Conservation (phyloP, 148 eudicot species). For the Vaccinium macrocarpon region DNA sequence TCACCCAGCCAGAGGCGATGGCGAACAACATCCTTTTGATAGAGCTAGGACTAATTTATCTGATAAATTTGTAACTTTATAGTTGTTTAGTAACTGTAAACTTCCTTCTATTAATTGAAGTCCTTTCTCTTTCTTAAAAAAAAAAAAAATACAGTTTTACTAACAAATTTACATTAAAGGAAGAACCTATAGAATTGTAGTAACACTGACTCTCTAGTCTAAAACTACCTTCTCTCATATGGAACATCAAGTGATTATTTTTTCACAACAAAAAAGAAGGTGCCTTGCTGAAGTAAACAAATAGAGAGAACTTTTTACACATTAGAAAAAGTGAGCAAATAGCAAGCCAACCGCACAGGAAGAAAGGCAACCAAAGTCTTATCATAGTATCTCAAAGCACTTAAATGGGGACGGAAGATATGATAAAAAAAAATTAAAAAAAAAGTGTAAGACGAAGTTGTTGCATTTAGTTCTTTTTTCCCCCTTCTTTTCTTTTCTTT, state of each 20-base stretch:
- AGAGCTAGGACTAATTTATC: too few species aligned
- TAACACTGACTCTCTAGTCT: neutral
- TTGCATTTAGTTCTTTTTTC: neutral
- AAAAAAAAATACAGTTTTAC: too few species aligned
- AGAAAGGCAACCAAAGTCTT: neutral
- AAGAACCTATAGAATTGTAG: neutral
- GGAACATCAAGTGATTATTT: neutral
- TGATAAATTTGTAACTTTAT: too few species aligned
- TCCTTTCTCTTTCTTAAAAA: too few species aligned
- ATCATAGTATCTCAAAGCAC: neutral
- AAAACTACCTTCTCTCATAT: neutral
- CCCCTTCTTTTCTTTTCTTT: too few species aligned
- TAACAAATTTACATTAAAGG: neutral
- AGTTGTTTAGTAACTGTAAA: too few species aligned
- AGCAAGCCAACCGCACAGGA: neutral
- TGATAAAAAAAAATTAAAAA: neutral
- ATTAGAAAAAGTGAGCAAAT: conserved; percentile 6
- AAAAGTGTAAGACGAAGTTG: neutral
- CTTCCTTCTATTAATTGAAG: too few species aligned
- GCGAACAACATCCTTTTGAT: too few species aligned
- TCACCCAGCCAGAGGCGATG: too few species aligned
- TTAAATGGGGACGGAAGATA: neutral
- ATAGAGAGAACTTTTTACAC: neutral
- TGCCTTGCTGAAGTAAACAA: neutral
- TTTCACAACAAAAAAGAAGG: neutral